Percentiles rank a stretch among this genome's conserved stretches.
phyloP scores from a whole-genome alignment of 257 asterid genomes.

The Fraxinus pennsylvanica region DNA sequence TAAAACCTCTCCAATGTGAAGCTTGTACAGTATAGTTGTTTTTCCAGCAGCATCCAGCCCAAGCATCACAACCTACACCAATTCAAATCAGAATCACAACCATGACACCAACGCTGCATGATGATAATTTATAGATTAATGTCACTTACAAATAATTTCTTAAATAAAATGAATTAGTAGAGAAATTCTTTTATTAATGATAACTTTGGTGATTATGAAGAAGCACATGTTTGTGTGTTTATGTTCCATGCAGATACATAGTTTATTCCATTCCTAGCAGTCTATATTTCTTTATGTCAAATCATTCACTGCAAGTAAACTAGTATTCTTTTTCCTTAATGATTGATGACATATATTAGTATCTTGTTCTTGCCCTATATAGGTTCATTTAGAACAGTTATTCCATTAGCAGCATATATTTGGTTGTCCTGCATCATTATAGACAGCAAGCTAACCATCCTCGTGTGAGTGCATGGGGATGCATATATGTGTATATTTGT shows the following conservation, averaged over 20 bases:
- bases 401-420: background rate
- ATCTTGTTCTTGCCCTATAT: background rate
- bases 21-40: constrained; percentile 94
- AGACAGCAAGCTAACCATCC: background rate
- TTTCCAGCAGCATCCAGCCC: constrained; percentile 99
- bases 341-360: background rate
- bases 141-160: background rate
- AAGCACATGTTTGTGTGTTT: too few species aligned
- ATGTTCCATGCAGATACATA: background rate
- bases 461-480: background rate
- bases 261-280: too few species aligned
- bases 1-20: constrained; percentile 96
- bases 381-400: background rate
- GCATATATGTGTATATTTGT: background rate
- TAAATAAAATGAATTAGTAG: background rate
- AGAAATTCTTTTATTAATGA: background rate
- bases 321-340: background rate
- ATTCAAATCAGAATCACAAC: background rate
- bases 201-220: too few species aligned
- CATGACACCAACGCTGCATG: background rate
- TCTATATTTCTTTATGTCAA: background rate
- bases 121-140: background rate
- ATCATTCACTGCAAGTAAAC: background rate
- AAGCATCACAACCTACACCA: constrained; percentile 91
- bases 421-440: background rate